Base-by-base conservation (phyloP, 306 rosid genomes). In the Mimosa pudica region DNA sequence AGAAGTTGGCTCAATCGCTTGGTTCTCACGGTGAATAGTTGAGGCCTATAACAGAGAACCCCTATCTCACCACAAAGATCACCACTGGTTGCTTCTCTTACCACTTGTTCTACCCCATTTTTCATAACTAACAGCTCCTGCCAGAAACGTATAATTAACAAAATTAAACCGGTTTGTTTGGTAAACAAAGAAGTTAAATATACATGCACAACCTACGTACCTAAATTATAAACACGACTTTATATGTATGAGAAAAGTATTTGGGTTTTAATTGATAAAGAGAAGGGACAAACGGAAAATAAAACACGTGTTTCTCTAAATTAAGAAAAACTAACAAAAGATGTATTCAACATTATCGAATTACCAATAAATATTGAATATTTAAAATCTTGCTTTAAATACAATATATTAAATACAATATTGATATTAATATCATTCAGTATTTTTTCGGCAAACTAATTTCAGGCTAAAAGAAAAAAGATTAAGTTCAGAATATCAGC, bases 11-110 rank as follows among this genome's bases (percentile, higher is more conserved):
- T 76, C 62, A 94, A 57, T 38, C 90, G 79, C 77, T 85, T 92
- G 2, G 96, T 94, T 14, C 97, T 88, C 52, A 89, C 91, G 0
- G 96, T 92, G 64, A 82, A 89, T 17, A 83, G 18, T 32, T 92
- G 98, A 41, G 97, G 98, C 77, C 83, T 85, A 69, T 90, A 92
- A 83, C 97, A 90, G 4, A 94, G 57, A 35, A 92, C 89, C 20
- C 97, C 97, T 65, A 83, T 83, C 81, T 89, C 98, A 4, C 98
- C 98, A 35, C 85, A 62, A 16, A 90, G 85, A 66, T 86, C 87
- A 61, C 92, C 94, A 1, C 82, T n/a, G 45, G 18, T 80, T 14
- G 81, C 92, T 70, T 85, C 90, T 0, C 85, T 72, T 47, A 89
- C 81, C 13, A 84, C 62, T 92, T 94, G 85, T 9, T 30, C 97